Evolutionary conservation across 1,284 basidiomycete genomes (phyloP).

Genomic region (Ceratobasidium theobromae): DNA sequence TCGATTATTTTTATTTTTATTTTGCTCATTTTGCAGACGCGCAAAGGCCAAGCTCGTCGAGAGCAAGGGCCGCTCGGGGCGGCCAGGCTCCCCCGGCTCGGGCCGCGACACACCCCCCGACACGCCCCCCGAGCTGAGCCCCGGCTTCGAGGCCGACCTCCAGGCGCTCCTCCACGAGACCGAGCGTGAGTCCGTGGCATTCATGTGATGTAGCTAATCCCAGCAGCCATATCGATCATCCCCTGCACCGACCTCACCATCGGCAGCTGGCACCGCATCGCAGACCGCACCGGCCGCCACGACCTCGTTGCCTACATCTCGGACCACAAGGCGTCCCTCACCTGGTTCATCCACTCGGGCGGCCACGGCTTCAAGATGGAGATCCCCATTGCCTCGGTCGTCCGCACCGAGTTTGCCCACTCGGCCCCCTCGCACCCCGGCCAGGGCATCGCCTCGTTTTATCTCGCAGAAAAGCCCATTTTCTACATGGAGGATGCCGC

Average conservation of each 20-base stretch:
- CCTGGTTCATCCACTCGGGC: conserved; percentile 73
- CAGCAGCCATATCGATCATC: conserved; percentile 66
- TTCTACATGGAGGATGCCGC: conserved; percentile 62
- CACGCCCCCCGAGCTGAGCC: conserved; percentile 54
- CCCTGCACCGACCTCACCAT: conserved; percentile 71
- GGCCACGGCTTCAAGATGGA: conserved; percentile 81
- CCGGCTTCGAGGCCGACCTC: conserved; percentile 59
- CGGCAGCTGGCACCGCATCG: conserved; percentile 73
- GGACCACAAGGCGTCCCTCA: conserved; percentile 61
- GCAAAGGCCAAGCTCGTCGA: conserved; percentile 75
- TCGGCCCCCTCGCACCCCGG: conserved; percentile 54
- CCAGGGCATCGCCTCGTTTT: conserved; percentile 59
- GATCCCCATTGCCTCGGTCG: conserved; percentile 65
- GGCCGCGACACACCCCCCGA: conserved; percentile 51
- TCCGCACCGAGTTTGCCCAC: conserved; percentile 53
- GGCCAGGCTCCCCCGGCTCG: conserved; percentile 38
- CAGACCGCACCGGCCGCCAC: conserved; percentile 53
- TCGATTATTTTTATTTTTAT: not conserved
- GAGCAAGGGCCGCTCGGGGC: conserved; percentile 46
- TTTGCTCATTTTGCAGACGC: conserved; percentile 47
- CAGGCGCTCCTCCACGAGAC: conserved; percentile 69
- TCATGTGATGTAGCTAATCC: conserved; percentile 30
- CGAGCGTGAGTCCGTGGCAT: conserved; percentile 53
- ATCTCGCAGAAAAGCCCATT: conserved; percentile 61
- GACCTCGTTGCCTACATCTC: conserved; percentile 75